phyloP scores from a whole-genome alignment of 208 protist genomes.

The Acanthamoeba healyi region DNA sequence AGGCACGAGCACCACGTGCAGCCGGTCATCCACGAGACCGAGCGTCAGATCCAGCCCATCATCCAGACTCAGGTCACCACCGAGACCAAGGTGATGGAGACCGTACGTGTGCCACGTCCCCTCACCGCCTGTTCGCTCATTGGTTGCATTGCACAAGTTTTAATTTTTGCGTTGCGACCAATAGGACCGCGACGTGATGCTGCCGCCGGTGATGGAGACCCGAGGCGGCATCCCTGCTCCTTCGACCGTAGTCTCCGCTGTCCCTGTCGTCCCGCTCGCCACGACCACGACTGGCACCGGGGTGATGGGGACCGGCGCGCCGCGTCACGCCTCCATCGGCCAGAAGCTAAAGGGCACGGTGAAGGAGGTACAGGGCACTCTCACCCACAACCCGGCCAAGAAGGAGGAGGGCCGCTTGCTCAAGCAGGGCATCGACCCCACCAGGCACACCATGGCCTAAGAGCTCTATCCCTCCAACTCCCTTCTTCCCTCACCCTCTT shows the following conservation, averaged over 20 bases:
- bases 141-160: neutral
- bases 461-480: neutral
- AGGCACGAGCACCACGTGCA: constrained; percentile 6
- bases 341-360: constrained; percentile 60
- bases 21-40: constrained; percentile 42
- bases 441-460: constrained; percentile 47
- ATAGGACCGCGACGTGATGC: neutral
- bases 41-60: constrained; percentile 28
- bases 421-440: constrained; percentile 31
- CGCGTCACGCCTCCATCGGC: neutral
- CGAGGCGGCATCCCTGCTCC: neutral
- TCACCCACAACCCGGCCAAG: constrained; percentile 18
- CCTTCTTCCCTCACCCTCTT: no score
- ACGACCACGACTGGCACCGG: neutral
- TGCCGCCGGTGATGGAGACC: neutral
- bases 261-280: neutral
- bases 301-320: neutral
- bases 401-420: constrained; percentile 39
- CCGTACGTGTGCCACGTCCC: neutral
- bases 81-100: neutral
- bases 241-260: neutral
- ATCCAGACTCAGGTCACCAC: neutral
- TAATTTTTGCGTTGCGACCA: neutral
- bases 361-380: constrained; percentile 25
- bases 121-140: neutral